Percentiles rank a stretch among this genome's conserved stretches.
Evolutionary conservation across 1,139 yeast species (phyloP).

Genomic region (Hansenula lynferdii): DNA sequence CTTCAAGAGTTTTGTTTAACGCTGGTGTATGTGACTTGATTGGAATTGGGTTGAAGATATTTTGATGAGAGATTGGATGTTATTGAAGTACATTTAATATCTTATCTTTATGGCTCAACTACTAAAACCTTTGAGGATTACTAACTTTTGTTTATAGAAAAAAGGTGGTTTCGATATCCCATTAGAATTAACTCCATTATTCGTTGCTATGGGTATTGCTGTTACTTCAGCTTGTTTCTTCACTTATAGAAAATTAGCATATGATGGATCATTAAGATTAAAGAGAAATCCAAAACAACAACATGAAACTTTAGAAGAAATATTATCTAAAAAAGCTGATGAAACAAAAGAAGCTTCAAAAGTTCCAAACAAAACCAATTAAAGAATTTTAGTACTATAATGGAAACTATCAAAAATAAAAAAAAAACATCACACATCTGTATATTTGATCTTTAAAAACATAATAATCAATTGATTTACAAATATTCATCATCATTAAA

Average conservation of each 20-base stretch:
- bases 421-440: no score
- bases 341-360: neutral
- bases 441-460: no score
- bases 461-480: neutral
- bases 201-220: conserved; percentile 61
- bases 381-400: no score
- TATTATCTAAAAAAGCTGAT: conserved; percentile 17
- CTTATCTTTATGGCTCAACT: neutral
- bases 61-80: neutral
- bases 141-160: conserved; percentile 22
- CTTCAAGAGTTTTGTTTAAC: conserved; percentile 47
- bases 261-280: conserved; percentile 64
- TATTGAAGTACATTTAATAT: neutral
- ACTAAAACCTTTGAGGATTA: neutral
- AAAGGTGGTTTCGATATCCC: conserved; percentile 42
- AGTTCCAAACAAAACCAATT: no score
- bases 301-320: conserved; percentile 50
- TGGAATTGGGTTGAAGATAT: no score
- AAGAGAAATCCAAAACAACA: conserved; percentile 58
- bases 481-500: neutral
- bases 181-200: conserved; percentile 74
- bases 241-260: conserved; percentile 66
- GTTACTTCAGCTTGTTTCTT: conserved; percentile 60
- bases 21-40: conserved; percentile 36
- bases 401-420: no score